Base-by-base conservation (phyloP, 2,329 filamentous ascomycete species). In the Clonostachys rhizophaga region DNA sequence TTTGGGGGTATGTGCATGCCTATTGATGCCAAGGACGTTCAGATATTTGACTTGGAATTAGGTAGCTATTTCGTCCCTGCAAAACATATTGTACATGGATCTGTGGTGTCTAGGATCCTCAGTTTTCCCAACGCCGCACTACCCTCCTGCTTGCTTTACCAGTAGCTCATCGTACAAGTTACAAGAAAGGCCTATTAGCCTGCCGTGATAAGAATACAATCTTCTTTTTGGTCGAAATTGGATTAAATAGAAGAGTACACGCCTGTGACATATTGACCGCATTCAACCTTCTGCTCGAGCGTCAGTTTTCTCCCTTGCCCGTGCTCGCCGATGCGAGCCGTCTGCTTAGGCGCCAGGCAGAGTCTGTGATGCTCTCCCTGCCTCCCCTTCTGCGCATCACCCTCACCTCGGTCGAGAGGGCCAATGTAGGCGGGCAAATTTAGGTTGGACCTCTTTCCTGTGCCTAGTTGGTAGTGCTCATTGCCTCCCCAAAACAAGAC, bases 401-500 rank as follows among this genome's bases (percentile, higher is more conserved):
- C 78, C 43, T 61, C 55, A 12, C 78, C 78, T 12, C 74, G 68
- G 51, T 95, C 90, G 40, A 92, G 66, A 13, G 89, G 86, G 34
- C 83, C 81, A 46, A 96, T 90, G 61, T 96, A 92, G 2, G 77
- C 75, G 2, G 94, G 94, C 12, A 78, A 75, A 45, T 81, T 80
- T 10, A 87, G 61, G 60, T 97, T 97, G 58, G 82, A 94, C 51
- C 92, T 74, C 72, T 87, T 95, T 30, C 94, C 91, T 1, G 87
- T 96, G 12, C 94, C 94, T 24, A 99, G 79, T 68, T 99, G 94
- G 65, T 87, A 96, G 62, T 86, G 81, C 69, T 97, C 91, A 59
- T 97, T 99, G 46, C 90, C 90, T 51, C 94, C 94, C 89, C 91
- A 99, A 74, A 89, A 95, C 2, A 97, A 65, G 33, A 91, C 84